phyloP scores from a whole-genome alignment of 2,329 filamentous ascomycete species.

The Trichoderma harzianum region DNA sequence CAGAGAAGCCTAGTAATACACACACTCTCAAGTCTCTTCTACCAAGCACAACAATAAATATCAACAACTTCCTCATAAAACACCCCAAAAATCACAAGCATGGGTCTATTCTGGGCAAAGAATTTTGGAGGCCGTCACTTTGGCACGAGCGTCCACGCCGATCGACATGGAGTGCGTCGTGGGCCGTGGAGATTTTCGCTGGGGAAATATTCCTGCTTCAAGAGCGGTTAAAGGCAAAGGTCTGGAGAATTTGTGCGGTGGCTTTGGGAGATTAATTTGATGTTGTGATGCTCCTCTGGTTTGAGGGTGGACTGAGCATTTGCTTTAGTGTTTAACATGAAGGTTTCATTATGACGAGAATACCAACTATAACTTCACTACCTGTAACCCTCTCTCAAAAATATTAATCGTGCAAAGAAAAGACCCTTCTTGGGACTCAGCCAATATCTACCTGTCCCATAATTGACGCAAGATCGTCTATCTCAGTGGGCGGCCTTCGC shows the following conservation, averaged over 20 bases:
- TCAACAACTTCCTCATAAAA: neutral
- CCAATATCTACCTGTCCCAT: neutral
- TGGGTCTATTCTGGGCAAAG: conserved; percentile 49
- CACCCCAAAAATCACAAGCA: conserved; percentile 23
- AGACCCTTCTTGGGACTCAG: neutral
- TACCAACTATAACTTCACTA: no score
- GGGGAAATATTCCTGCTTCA: conserved; percentile 52
- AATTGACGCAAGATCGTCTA: neutral
- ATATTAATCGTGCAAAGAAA: neutral
- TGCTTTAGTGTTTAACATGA: neutral
- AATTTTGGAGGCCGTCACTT: conserved; percentile 47
- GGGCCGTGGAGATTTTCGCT: conserved; percentile 51
- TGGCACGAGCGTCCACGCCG: conserved; percentile 47
- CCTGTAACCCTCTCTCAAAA: no score
- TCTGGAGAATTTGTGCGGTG: neutral
- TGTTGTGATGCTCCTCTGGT: neutral
- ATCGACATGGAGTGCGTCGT: conserved; percentile 45
- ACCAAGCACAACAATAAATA: no score
- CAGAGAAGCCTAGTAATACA: neutral
- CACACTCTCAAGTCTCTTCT: neutral
- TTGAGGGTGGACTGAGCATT: neutral
- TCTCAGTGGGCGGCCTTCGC: neutral
- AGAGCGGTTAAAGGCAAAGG: conserved; percentile 17
- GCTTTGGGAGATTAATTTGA: neutral
- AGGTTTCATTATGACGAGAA: neutral